Percentiles rank a stretch among this genome's conserved stretches.
Evolutionary conservation across 164 flowering plant species (phyloP).

Genomic region (Buxus sempervirens): DNA sequence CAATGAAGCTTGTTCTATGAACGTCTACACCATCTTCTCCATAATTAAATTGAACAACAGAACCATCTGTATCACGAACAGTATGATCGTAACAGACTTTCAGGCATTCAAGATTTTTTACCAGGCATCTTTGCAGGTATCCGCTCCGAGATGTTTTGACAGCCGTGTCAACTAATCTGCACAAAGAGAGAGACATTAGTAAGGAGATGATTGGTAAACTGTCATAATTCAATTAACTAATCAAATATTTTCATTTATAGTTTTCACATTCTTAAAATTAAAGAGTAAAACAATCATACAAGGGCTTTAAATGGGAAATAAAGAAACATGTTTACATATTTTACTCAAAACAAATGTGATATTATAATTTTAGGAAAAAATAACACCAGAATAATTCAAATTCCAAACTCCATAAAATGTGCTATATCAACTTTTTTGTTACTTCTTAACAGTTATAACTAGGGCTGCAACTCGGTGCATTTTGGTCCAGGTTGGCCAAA

Average conservation of each 20-base stretch:
- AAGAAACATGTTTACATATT: background rate
- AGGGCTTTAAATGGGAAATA: background rate
- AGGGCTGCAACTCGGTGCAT: no score
- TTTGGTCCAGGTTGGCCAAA: no score
- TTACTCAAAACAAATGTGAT: background rate
- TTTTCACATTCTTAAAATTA: background rate
- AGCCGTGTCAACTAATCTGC: conserved; percentile 95
- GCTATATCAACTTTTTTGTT: no score
- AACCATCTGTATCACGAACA: conserved; percentile 96
- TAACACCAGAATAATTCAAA: no score
- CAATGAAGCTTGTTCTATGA: conserved; percentile 61
- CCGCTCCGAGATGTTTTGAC: conserved; percentile 99
- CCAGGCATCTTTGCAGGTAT: conserved; percentile 87
- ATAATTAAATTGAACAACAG: conserved; percentile 77
- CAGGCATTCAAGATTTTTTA: conserved; percentile 84
- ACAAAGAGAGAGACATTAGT: conserved; percentile 11
- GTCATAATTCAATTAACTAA: background rate
- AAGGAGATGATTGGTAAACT: background rate
- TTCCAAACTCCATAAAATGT: background rate
- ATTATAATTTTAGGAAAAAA: no score
- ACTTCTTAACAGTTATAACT: no score
- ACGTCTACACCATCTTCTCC: conserved; percentile 99
- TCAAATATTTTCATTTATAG: background rate
- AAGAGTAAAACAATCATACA: no score
- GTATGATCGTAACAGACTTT: conserved; percentile 86